Conservation (phyloP, 2,329 filamentous ascomycete genomes). For the Fusarium austroafricanum region DNA sequence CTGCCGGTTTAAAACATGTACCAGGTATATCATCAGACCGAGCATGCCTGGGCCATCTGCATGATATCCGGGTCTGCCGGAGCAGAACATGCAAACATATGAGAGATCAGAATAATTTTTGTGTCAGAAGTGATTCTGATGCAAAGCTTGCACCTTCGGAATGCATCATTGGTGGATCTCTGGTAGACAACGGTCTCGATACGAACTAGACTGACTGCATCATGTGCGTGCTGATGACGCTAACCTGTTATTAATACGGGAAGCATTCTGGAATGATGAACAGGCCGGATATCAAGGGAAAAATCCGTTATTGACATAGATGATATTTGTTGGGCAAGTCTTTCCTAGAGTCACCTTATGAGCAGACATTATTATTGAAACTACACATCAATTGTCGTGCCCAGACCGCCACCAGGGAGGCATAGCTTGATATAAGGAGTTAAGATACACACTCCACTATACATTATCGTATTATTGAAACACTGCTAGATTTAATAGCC, state of each 20-base stretch:
- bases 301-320: not conserved
- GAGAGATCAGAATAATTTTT: not conserved
- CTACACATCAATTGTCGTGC: not conserved
- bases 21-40: not conserved
- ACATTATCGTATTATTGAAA: not conserved
- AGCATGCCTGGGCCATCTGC: not conserved
- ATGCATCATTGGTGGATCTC: conserved; percentile 5
- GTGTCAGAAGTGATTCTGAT: not conserved
- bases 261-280: not conserved
- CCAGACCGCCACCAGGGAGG: not conserved
- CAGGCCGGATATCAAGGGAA: not conserved
- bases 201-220: conserved; percentile 25
- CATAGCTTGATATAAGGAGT: not conserved
- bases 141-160: not conserved
- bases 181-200: not conserved
- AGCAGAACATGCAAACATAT: not conserved
- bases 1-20: not conserved
- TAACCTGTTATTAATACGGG: conserved; percentile 17
- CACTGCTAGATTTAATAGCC: not conserved
- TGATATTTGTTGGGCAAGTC: not conserved
- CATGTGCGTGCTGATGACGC: conserved; percentile 3
- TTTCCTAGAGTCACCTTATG: too few relatives aligned
- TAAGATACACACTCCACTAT: not conserved
- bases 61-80: not conserved
- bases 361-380: too few relatives aligned